These are phyloP conservation scores for Coemansia sp. DNA, from an alignment of 192 early-diverging fungal species.

Conservation along the genomic window DNA sequence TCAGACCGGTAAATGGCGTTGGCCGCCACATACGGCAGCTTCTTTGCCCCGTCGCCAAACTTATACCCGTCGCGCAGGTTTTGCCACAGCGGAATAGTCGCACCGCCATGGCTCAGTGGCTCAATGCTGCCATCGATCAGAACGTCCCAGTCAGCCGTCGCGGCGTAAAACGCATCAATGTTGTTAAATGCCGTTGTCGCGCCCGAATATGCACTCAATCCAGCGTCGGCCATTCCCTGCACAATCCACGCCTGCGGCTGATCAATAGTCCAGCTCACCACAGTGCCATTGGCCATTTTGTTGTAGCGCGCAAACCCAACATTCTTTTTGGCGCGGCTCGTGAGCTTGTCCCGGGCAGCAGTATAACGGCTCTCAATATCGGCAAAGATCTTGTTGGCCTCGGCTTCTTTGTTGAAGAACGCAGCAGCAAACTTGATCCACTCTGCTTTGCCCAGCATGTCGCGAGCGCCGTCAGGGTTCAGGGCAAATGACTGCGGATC, in stretches of 20 bases:
- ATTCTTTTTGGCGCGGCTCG: constrained; percentile 11
- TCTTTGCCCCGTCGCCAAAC: constrained; percentile 11
- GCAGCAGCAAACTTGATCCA: constrained; percentile 47
- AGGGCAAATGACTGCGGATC: constrained; percentile 41
- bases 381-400: constrained; percentile 37
- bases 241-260: constrained; percentile 39
- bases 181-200: constrained; percentile 25
- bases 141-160: constrained; percentile 57
- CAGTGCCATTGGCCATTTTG: constrained; percentile 43
- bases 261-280: constrained; percentile 40
- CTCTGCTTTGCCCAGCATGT: constrained; percentile 47
- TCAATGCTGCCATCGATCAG: constrained; percentile 58
- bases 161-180: constrained; percentile 51
- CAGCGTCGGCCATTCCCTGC: constrained; percentile 63
- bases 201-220: constrained; percentile 40
- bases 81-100: constrained; percentile 48
- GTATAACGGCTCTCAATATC: constrained; percentile 40
- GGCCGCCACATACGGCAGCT: constrained; percentile 54
- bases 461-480: constrained; percentile 34
- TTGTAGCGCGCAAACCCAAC: constrained; percentile 48
- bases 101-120: constrained; percentile 57
- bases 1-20: constrained; percentile 61
- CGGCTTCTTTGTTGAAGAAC: constrained; percentile 42
- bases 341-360: constrained; percentile 19
- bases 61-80: constrained; percentile 35